Conservation (phyloP, 2,329 filamentous ascomycete species). For the Bretziella fagacearum region DNA sequence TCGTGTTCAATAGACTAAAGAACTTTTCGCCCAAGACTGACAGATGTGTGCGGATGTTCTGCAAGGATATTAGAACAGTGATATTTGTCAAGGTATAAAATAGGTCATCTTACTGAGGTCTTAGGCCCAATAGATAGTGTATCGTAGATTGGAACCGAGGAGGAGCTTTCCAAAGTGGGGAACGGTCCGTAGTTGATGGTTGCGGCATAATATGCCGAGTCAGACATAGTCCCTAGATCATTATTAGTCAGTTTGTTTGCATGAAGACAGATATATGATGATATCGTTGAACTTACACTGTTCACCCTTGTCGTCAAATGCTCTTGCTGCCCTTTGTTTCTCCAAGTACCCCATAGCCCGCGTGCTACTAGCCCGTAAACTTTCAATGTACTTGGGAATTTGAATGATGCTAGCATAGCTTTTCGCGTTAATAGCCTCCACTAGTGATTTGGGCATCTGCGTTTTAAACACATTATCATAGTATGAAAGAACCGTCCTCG, state of each 20-base stretch:
- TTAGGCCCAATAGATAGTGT: conserved; percentile 33
- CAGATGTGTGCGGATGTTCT: conserved; percentile 35
- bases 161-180: conserved; percentile 28
- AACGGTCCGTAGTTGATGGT: conserved; percentile 37
- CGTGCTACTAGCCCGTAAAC: conserved; percentile 33
- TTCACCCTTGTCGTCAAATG: conserved; percentile 3
- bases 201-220: conserved; percentile 25
- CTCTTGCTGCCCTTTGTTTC: conserved; percentile 18
- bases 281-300: conserved; percentile 4
- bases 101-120: conserved; percentile 28
- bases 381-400: conserved; percentile 29
- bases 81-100: neutral
- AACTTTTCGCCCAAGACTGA: conserved; percentile 34
- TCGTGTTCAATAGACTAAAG: conserved; percentile 32
- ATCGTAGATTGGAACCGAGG: conserved; percentile 25
- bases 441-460: conserved; percentile 30
- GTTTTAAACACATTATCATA: conserved; percentile 30
- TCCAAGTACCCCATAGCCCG: conserved; percentile 36
- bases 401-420: conserved; percentile 35
- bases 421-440: conserved; percentile 32
- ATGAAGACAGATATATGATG: neutral
- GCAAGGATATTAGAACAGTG: conserved; percentile 16
- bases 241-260: neutral
- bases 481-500: conserved; percentile 20
- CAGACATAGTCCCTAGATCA: conserved; percentile 25